Evolutionary conservation across 2,329 filamentous ascomycete species (phyloP), one percentile per base, ranked within the genome.

Genomic region (Aspergillus ruber): DNA sequence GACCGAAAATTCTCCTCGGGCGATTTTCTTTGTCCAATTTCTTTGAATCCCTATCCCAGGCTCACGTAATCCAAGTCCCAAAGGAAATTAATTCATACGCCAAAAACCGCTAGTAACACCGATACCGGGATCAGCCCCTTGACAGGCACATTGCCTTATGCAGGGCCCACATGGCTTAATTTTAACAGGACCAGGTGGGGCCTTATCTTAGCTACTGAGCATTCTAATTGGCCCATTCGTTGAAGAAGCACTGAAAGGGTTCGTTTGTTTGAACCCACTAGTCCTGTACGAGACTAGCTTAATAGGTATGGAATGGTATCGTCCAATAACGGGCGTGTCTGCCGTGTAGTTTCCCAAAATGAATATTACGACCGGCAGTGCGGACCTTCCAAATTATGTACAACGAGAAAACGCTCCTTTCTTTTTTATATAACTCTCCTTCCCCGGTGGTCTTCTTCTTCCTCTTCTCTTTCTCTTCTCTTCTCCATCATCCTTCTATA

Each of bases 391-490:
- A 17, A 35, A 7, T 35, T 7, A n/a, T 35, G 33, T 35, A 35
- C 33, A n/a, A 35, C 33, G 13, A 35, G 10, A 17, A 18, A 41
- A 23, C 44, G 29, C 42, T 44, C 43, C 20, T 52, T 45, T 42
- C 48, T 29, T 42, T 41, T 38, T 40, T 48, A 33, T 50, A 32
- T 48, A 21, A n/a, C 42, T 48, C 49, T 40, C 21, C 48, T 47
- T 17, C 35, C 43, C 47, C 50, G 44, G 45, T 46, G 45, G 47
- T 44, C 49, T 45, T 47, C 40, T 43, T 47, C 39, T 48, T 46
- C 39, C 32, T 46, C 42, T 43, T 47, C 39, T 48, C 45, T 35
- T 35, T 23, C 48, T 38, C 41, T 44, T 35, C 50, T 43, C 36
- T 43, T 51, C 33, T 44, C 46, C 44, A 39, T 43, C 29, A 36